Evolutionary conservation across 1,139 yeast species (phyloP), one percentile per base, ranked within the genome.

Genomic region (Yamadazyma aaseri): DNA sequence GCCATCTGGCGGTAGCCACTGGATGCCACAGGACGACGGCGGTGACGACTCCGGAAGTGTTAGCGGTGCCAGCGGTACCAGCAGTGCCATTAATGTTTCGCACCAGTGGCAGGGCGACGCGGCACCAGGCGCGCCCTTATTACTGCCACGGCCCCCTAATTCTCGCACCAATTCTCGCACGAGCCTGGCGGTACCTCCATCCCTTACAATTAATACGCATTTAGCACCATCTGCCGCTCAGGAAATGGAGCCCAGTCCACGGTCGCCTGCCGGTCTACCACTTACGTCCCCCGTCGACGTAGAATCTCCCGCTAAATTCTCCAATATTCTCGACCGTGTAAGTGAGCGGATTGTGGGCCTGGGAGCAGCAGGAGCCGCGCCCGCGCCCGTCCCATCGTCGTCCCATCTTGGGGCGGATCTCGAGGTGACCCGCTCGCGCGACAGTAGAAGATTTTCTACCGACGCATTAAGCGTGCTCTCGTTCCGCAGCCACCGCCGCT

Each of bases 341-440:
- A 63, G 73, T 0, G 71, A 68, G 34, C 63, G 75, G 45, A 60
- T 69, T 32, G 73, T 72, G 1, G 75, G 74, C 4, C 40, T 58
- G 10, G 63, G 61, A 8, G 38, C 51, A 1, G 36, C 50, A 8
- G 47, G 12, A 22, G 12, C 25, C 12, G 12, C 25, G 6, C 6
- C 25, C 25, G 9, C 20, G 9, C 9, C 25, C 12, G 12, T 12
- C n/a, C 6, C 25, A 7, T 7, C 20, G 9, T 18, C 20, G 20
- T 6, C 52, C 29, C 39, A 8, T 15, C 30, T 17, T 35, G 38
- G 29, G 3, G 25, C 33, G 5, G 33, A 31, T 7, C 17, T 31
- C 9, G 12, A 17, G n/a, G 18, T 29, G 9, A 28, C 26, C 18
- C 13, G 14, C 13, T 22, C 31, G 8, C 16, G 30, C n/a, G 34